Base-by-base conservation (phyloP, 2,329 filamentous ascomycete genomes). In the Trichoderma aggressivum region DNA sequence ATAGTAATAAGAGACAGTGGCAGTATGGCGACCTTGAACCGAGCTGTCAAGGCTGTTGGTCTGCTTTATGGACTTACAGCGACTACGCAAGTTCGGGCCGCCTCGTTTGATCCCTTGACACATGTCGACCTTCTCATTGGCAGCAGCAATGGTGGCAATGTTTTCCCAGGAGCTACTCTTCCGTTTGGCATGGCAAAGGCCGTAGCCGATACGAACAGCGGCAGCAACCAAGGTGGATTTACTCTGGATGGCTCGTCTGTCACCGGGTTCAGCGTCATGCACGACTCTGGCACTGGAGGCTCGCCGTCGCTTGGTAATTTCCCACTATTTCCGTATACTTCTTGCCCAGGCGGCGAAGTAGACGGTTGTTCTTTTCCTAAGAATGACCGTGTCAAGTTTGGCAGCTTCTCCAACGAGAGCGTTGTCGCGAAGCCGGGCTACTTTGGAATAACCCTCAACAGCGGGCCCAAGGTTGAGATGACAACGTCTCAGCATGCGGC, bases 231-330 rank as follows among this genome's bases (percentile, higher is more conserved):
- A 74, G 87, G 87, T 32, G 87, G 87, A 11, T 89, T 89, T 76
- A 84, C 86, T 0, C 82, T 87, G 7, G 86, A 89, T 66, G 81
- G 80, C 56, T 79, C 79, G 21, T 79, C 81, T 1, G 83, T 89
- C 43, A 84, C 83, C 5, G 88, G 88, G 16, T 89, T 89, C 78
- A 87, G 85, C 14, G 83, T 85, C 47, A 83, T 89, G 81, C 87
- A 89, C 76, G 88, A 89, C 75, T 87, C 85, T 2, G 87, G 87
- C 1, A 89, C 87, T 0, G 88, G 88, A 26, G 84, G 84, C 8
- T 79, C 81, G 1, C 88, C 91, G 0, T 92, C 89, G 5, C 81
- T 93, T 18, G 92, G 91, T 16, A 93, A 92, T 76, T 94, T 94
- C 67, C 89, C 92, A 0, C 82, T 94, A 1, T 93, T 94, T 73